Conservation (phyloP, 2,329 filamentous ascomycete genomes). For the Aspergillus brasiliensis region DNA sequence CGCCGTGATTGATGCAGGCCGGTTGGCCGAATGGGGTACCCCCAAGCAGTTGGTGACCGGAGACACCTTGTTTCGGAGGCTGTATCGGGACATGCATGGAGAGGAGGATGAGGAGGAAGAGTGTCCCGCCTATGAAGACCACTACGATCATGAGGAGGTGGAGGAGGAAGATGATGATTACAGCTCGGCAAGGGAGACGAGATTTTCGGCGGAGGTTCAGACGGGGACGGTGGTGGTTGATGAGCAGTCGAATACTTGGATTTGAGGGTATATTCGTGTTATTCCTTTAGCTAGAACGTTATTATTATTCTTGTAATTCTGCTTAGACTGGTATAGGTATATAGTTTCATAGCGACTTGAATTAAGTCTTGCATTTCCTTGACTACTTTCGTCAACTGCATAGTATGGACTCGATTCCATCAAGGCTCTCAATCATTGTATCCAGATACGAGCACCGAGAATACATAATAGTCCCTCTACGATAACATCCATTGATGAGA, state of each 20-base stretch:
- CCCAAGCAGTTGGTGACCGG: background rate
- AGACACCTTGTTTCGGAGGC: background rate
- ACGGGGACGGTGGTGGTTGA: background rate
- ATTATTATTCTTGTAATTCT: background rate
- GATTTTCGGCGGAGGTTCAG: background rate
- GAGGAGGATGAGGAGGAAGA: background rate
- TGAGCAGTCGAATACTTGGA: background rate
- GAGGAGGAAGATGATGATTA: background rate
- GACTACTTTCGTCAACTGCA: no score
- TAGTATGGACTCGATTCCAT: background rate
- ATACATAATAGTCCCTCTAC: background rate
- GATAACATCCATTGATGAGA: background rate
- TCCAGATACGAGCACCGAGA: background rate
- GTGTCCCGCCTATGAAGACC: background rate
- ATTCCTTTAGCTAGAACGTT: background rate
- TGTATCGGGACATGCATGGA: background rate
- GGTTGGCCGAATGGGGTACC: background rate
- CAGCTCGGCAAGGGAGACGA: background rate
- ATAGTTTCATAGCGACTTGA: background rate
- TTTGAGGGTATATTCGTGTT: background rate
- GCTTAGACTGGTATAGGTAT: background rate
- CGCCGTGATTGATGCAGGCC: background rate
- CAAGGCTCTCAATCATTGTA: background rate
- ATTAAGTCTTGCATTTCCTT: background rate
- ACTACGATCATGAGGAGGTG: background rate